Evolutionary conservation across 208 protist genomes (phyloP).

Genomic region (Trypanosoma brucei): DNA sequence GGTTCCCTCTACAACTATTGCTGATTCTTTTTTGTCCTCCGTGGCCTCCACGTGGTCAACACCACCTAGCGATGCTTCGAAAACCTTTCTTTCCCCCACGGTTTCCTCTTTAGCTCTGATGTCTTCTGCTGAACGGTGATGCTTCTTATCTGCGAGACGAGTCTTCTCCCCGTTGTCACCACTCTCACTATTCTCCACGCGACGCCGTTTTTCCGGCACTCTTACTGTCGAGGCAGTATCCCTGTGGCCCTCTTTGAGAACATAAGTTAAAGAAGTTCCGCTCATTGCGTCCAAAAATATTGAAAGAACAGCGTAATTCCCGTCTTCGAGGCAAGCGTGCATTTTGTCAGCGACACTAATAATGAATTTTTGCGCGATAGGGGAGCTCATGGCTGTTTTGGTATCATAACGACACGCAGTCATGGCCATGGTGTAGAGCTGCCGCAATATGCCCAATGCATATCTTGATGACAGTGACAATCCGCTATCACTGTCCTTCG

Average conservation of each 20-base stretch:
- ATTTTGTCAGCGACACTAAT: slow-evolving; percentile 10
- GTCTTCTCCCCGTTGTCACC: too few species aligned
- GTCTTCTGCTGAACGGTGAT: too few species aligned
- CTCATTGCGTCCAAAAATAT: slow-evolving; percentile 15
- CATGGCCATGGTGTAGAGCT: slow-evolving; percentile 18
- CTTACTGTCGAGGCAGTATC: too few species aligned
- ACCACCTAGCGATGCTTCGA: too few species aligned
- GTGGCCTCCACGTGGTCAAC: too few species aligned
- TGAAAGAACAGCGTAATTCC: slow-evolving; percentile 14
- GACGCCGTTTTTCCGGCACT: too few species aligned
- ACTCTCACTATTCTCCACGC: too few species aligned
- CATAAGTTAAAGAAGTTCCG: not conserved
- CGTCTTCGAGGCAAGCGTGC: not conserved
- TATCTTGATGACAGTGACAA: not conserved
- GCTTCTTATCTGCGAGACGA: too few species aligned
- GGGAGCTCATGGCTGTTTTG: not conserved
- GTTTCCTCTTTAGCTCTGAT: too few species aligned
- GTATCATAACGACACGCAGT: not conserved
- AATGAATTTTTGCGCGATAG: slow-evolving; percentile 12
- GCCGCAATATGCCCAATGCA: slow-evolving; percentile 5
- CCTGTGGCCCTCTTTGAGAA: too few species aligned
- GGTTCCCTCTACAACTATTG: not conserved
- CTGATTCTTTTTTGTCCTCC: not conserved
- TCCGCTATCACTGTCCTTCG: not conserved
- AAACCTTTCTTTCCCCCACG: too few species aligned